Percentiles rank a stretch among this genome's conserved stretches.
Evolutionary conservation across 805 yeast species (phyloP).

Genomic region (Blastobotrys chiropterorum): DNA sequence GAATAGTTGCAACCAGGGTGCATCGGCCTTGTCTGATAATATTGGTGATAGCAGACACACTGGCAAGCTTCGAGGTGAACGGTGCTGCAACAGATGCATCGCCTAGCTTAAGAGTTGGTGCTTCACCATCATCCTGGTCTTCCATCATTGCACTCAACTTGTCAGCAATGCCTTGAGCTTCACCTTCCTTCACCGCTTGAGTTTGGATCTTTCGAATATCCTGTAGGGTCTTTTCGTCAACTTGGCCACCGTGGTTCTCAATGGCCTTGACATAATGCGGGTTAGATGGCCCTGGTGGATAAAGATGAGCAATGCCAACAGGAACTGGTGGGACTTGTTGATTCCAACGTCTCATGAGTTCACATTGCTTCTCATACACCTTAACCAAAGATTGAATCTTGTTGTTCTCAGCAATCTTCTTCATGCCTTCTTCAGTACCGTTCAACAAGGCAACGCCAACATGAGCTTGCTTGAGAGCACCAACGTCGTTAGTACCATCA

Average conservation of each 20-base stretch:
- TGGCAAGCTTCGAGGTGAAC: constrained; percentile 88
- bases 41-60: constrained; percentile 87
- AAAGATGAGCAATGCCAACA: constrained; percentile 79
- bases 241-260: constrained; percentile 73
- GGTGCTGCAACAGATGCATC: constrained; percentile 99
- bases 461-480: constrained; percentile 97
- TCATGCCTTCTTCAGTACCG: constrained; percentile 92
- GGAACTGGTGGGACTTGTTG: constrained; percentile 67
- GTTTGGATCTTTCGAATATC: constrained; percentile 39
- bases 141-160: constrained; percentile 50
- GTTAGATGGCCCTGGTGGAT: constrained; percentile 91
- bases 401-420: constrained; percentile 77
- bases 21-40: constrained; percentile 97
- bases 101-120: constrained; percentile 89
- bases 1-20: constrained; percentile 94
- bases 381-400: constrained; percentile 56
- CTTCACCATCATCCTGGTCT: constrained; percentile 60
- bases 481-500: constrained; percentile 99
- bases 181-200: constrained; percentile 28
- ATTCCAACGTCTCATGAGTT: constrained; percentile 72
- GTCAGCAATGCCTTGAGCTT: constrained; percentile 47
- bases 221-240: constrained; percentile 47
- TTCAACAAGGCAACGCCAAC: constrained; percentile 96
- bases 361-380: constrained; percentile 80
- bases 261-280: constrained; percentile 83